phyloP scores from a whole-genome alignment of 768 basidiomycete genomes.

The Tulasnella calospora region DNA sequence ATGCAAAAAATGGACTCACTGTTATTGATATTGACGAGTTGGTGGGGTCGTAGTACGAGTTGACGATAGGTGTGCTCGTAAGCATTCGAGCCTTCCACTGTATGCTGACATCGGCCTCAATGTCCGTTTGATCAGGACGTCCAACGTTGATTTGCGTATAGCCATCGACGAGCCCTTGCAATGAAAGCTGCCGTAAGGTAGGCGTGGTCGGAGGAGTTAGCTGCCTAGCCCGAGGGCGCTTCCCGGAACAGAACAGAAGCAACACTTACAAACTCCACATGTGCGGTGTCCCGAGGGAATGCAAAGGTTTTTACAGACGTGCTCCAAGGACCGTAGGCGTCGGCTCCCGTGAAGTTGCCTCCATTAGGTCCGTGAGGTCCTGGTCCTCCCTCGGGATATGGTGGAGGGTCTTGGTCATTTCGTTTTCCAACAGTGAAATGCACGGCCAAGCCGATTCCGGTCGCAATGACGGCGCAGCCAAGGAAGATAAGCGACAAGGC shows the following conservation, averaged over 20 bases:
- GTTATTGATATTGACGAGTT: neutral
- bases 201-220: neutral
- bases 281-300: neutral
- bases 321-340: neutral
- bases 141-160: neutral
- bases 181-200: neutral
- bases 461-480: neutral
- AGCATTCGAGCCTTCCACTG: neutral
- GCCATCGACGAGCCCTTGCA: neutral
- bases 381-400: neutral
- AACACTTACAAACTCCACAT: neutral
- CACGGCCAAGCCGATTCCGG: neutral
- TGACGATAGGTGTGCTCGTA: neutral
- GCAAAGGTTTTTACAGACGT: neutral
- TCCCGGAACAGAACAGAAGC: neutral
- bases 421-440: neutral
- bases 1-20: neutral
- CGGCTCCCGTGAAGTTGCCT: neutral
- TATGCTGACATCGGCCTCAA: neutral
- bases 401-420: neutral
- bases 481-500: neutral
- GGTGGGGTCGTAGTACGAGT: neutral
- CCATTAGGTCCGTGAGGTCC: neutral
- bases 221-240: neutral
- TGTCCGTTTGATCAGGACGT: neutral